Base-by-base conservation (phyloP, 2,329 filamentous ascomycete genomes). In the Ascomycota sp. region DNA sequence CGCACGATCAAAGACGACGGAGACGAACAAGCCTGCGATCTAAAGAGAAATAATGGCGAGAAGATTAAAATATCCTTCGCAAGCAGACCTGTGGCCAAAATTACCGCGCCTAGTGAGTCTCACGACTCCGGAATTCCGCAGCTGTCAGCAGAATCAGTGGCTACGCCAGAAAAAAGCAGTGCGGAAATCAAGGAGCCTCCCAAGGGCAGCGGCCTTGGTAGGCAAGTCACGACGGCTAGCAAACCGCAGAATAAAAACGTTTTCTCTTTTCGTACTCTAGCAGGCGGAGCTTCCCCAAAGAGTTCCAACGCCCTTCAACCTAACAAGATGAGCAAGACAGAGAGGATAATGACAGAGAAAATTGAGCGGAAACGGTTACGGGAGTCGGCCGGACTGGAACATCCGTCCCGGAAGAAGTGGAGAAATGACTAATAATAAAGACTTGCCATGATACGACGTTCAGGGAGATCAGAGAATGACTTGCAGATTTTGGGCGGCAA, bases 291-390 rank as follows among this genome's bases (percentile, higher is more conserved):
- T 2, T 56, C 63, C 3, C 81, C 81, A 51, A 81, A 80, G 47
- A 36, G 49, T 1, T 42, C 55, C 21, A 63, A 59, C 8, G 53
- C 67, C 4, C 69, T 70, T 36, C 65, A 65, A 32, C 73, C 71
- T 2, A 82, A 79, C 60, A 89, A 79, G 43, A 86, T 92, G 67
- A 86, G 78, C 43, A 81, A 91, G 46, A 76, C 75, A 3, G 82
- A 86, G 52, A 66, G 76, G 31, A 91, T 89, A 43, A 93, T 92
- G 83, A 80, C 76, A 50, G 75, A 79, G 41, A 78, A 85, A 45
- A 63, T 81, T 51, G 76, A 82, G 41, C 61, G 65, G 38, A 83
- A 82, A 46, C 61, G 74, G 32, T 52, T 60, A 22, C 57, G 68
- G 28, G 63, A 59, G 8, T 46, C 46, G 4, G 50, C 49, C 1